Evolutionary conservation across 2,329 filamentous ascomycete species (phyloP).

Genomic region (Aureobasidium zeae): DNA sequence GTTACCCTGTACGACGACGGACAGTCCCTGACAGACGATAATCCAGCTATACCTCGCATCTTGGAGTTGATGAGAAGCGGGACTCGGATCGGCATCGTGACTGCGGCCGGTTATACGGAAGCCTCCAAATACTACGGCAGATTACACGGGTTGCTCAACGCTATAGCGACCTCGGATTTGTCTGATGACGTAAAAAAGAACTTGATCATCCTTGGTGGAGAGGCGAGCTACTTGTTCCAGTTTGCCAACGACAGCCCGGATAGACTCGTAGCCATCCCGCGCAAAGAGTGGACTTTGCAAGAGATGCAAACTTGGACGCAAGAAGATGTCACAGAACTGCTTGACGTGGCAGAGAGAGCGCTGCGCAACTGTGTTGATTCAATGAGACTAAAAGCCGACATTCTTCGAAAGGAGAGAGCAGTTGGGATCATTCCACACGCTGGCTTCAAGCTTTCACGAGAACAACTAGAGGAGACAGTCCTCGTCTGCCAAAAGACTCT

Average conservation of each 20-base stretch:
- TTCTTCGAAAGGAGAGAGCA: conserved; percentile 76
- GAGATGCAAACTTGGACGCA: conserved; percentile 74
- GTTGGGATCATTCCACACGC: conserved; percentile 40
- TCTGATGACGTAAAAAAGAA: conserved; percentile 61
- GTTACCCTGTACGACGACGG: conserved; percentile 87
- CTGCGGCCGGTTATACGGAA: conserved; percentile 88
- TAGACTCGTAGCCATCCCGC: conserved; percentile 57
- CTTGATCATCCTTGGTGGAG: conserved; percentile 86
- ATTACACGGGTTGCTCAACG: conserved; percentile 76
- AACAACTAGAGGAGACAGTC: conserved; percentile 91
- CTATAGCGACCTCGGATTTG: conserved; percentile 57
- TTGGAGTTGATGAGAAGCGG: conserved; percentile 64
- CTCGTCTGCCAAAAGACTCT: conserved; percentile 88
- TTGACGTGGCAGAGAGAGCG: conserved; percentile 80
- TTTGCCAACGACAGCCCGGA: conserved; percentile 57
- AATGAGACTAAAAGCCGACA: conserved; percentile 66
- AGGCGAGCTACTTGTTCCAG: conserved; percentile 89
- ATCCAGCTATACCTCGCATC: conserved; percentile 63
- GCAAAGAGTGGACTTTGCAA: conserved; percentile 61
- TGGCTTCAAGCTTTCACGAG: conserved; percentile 53
- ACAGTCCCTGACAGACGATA: conserved; percentile 62
- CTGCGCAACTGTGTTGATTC: conserved; percentile 71
- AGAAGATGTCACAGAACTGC: conserved; percentile 64
- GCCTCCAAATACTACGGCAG: conserved; percentile 78
- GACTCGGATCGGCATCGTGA: conserved; percentile 88